Evolutionary conservation across 1,284 basidiomycete species (phyloP).

Genomic region (Mycena sp.): DNA sequence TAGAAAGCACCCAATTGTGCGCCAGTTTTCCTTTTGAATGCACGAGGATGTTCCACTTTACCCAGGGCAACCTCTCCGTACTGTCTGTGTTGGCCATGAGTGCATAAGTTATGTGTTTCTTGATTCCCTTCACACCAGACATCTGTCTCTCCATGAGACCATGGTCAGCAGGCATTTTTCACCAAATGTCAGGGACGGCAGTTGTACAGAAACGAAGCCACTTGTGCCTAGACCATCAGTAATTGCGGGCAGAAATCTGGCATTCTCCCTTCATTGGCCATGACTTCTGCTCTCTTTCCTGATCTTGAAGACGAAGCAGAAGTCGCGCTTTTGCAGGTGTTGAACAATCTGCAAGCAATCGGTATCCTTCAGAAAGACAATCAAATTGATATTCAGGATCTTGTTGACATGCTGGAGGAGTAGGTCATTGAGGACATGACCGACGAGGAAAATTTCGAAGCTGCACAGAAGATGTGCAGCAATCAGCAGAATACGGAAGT

Average conservation of each 20-base stretch:
- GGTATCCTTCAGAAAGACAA: background rate
- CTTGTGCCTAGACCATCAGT: conserved; percentile 25
- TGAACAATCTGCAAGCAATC: too few species aligned
- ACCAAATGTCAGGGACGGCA: too few species aligned
- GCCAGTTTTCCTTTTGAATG: conserved; percentile 38
- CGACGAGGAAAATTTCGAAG: background rate
- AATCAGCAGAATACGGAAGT: background rate
- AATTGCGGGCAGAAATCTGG: too few species aligned
- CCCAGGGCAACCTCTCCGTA: conserved; percentile 42
- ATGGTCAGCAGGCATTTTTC: conserved; percentile 28
- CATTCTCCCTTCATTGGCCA: too few species aligned
- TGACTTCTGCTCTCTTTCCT: too few species aligned
- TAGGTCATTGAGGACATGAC: background rate
- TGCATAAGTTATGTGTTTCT: conserved; percentile 39
- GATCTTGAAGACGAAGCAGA: too few species aligned
- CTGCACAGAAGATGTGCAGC: background rate
- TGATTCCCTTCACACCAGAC: conserved; percentile 42
- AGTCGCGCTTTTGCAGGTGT: too few species aligned
- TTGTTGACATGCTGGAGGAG: background rate
- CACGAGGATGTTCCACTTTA: conserved; percentile 39
- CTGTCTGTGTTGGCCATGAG: conserved; percentile 43
- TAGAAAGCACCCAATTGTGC: conserved; percentile 31
- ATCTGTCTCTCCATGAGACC: conserved; percentile 38
- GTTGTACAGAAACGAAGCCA: background rate
- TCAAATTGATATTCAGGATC: background rate